Percentiles rank a stretch among this genome's conserved stretches.
Conservation (phyloP, 192 early-diverging fungal genomes). For the Coemansia sp. region DNA sequence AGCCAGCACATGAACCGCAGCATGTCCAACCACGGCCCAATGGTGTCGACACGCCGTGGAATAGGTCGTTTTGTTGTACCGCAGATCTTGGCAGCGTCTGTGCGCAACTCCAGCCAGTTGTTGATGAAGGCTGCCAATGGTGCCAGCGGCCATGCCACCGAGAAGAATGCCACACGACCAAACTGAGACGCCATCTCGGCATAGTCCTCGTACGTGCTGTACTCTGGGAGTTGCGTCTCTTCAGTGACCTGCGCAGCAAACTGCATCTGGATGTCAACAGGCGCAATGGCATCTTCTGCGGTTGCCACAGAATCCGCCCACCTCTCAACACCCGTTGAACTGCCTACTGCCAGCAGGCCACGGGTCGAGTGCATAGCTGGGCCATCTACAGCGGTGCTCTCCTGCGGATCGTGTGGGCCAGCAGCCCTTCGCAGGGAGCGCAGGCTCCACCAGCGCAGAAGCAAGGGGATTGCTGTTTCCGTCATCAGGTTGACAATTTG, state of each 20-base stretch:
- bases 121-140: slow-evolving; percentile 81
- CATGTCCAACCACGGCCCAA: slow-evolving; percentile 76
- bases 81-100: slow-evolving; percentile 90
- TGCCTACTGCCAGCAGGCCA: background rate
- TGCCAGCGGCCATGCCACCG: slow-evolving; percentile 81
- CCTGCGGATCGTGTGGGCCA: background rate
- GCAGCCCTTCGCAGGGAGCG: slow-evolving; percentile 7
- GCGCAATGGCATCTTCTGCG: slow-evolving; percentile 18
- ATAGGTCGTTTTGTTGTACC: slow-evolving; percentile 71
- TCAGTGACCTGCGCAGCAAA: slow-evolving; percentile 41
- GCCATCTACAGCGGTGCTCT: background rate
- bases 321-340: slow-evolving; percentile 14
- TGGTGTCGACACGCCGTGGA: slow-evolving; percentile 70
- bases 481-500: slow-evolving; percentile 76
- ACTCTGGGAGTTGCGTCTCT: slow-evolving; percentile 63
- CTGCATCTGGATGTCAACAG: slow-evolving; percentile 27
- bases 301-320: slow-evolving; percentile 18
- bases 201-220: slow-evolving; percentile 88
- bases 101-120: slow-evolving; percentile 89
- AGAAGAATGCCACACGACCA: slow-evolving; percentile 86
- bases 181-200: slow-evolving; percentile 94
- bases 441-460: slow-evolving; percentile 53
- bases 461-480: slow-evolving; percentile 75
- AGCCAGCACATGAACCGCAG: slow-evolving; percentile 60
- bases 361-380: slow-evolving; percentile 1